These are phyloP conservation scores for Pseudotulostoma volvatum DNA, from an alignment of 495 filamentous ascomycete genomes.

Conservation along the genomic window DNA sequence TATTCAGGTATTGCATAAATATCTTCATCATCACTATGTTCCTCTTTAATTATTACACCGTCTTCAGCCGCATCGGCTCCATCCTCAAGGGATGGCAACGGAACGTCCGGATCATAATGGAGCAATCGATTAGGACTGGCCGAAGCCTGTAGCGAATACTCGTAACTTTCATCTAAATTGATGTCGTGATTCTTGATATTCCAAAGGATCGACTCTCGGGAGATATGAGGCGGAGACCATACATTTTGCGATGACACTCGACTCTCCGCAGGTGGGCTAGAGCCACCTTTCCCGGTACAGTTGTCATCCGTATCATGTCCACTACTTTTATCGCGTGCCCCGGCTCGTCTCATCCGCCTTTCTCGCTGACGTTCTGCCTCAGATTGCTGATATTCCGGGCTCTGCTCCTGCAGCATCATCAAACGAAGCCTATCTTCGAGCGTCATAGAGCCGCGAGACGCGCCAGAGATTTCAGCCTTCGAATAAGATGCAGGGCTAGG, in stretches of 20 bases:
- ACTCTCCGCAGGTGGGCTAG: conserved; percentile 8
- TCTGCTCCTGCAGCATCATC: conserved; percentile 56
- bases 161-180: conserved; percentile 38
- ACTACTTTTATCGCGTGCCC: conserved; percentile 8
- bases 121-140: conserved; percentile 37
- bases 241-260: conserved; percentile 7
- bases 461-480: conserved; percentile 55
- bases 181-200: conserved; percentile 47
- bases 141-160: conserved; percentile 40
- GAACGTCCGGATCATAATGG: conserved; percentile 63
- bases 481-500: conserved; percentile 44
- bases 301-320: conserved; percentile 1
- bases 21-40: conserved; percentile 45
- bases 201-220: conserved; percentile 79
- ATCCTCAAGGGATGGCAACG: conserved; percentile 57
- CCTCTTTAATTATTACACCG: conserved; percentile 54
- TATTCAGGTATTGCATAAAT: conserved; percentile 51
- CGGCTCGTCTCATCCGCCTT: conserved; percentile 40
- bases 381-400: conserved; percentile 35
- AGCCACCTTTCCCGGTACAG: background rate
- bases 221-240: conserved; percentile 54
- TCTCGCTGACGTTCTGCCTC: conserved; percentile 42
- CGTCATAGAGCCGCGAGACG: conserved; percentile 52
- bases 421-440: conserved; percentile 67
- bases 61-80: conserved; percentile 40